Conservation (phyloP, 768 basidiomycete genomes). For the Suillus subalutaceus region DNA sequence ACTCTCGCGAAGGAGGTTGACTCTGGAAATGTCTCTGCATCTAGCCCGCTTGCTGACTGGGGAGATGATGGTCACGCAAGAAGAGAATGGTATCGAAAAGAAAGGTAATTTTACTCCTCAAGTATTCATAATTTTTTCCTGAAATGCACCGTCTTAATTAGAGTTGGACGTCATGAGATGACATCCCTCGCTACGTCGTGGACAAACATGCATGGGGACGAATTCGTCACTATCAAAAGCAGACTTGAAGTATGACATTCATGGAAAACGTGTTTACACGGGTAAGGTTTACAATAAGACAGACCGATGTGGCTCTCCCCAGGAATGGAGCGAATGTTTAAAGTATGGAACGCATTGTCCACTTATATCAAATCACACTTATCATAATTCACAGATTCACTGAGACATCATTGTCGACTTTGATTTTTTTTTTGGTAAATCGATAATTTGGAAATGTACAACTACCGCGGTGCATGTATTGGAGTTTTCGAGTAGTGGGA, state of each 20-base stretch:
- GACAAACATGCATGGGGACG: conserved; percentile 49
- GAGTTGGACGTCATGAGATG: conserved; percentile 62
- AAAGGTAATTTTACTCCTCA: conserved; percentile 42
- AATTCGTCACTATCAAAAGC: conserved; percentile 56
- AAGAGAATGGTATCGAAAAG: conserved; percentile 62
- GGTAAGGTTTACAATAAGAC: background rate
- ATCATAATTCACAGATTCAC: background rate
- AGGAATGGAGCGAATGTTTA: background rate
- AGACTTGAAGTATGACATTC: conserved; percentile 52
- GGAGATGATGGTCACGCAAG: conserved; percentile 50
- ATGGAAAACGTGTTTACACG: background rate
- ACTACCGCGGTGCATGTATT: background rate
- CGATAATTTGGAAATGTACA: background rate
- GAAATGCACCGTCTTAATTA: conserved; percentile 24
- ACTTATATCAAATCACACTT: background rate
- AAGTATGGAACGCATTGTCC: background rate
- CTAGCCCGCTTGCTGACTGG: conserved; percentile 47
- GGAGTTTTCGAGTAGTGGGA: background rate
- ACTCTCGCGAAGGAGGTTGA: conserved; percentile 47
- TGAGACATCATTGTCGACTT: background rate
- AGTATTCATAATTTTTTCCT: conserved; percentile 21
- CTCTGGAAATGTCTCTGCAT: conserved; percentile 31
- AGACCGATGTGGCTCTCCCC: background rate
- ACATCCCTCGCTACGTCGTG: conserved; percentile 48
- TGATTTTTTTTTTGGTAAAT: background rate